Evolutionary conservation across 108 stramenopile genomes (phyloP).

Genomic region (Cyclotella baltica): DNA sequence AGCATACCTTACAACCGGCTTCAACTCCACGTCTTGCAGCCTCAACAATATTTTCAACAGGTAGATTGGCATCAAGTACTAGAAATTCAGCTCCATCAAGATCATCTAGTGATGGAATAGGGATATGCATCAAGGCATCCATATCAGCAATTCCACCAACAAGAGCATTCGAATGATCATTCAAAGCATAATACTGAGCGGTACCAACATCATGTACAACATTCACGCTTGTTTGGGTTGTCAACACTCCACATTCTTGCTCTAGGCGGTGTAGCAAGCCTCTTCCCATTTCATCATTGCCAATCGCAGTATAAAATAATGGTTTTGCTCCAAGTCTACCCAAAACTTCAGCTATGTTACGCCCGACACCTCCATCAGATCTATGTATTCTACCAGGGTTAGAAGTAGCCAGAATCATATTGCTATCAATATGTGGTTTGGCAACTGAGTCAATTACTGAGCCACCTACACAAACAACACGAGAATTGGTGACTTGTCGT

Average conservation of each 20-base stretch:
- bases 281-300: constrained; percentile 70
- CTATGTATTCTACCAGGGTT: constrained; percentile 57
- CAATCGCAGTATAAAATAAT: constrained; percentile 75
- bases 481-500: constrained; percentile 13
- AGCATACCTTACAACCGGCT: constrained; percentile 55
- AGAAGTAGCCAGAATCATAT: constrained; percentile 57
- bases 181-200: constrained; percentile 80
- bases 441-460: constrained; percentile 84
- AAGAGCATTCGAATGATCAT: constrained; percentile 72
- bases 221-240: constrained; percentile 24
- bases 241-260: constrained; percentile 51
- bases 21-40: constrained; percentile 50
- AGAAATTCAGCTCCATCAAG: constrained; percentile 56
- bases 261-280: constrained; percentile 59
- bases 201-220: constrained; percentile 50
- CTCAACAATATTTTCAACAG: constrained; percentile 33
- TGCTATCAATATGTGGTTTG: constrained; percentile 34
- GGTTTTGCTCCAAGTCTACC: constrained; percentile 64
- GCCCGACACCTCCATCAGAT: constrained; percentile 74
- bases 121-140: constrained; percentile 61
- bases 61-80: constrained; percentile 81
- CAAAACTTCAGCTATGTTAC: constrained; percentile 74
- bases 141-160: constrained; percentile 89
- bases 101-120: constrained; percentile 43
- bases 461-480: constrained; percentile 88